Conservation (phyloP, 208 protist species). For the Trypanosomatidae sp. region DNA sequence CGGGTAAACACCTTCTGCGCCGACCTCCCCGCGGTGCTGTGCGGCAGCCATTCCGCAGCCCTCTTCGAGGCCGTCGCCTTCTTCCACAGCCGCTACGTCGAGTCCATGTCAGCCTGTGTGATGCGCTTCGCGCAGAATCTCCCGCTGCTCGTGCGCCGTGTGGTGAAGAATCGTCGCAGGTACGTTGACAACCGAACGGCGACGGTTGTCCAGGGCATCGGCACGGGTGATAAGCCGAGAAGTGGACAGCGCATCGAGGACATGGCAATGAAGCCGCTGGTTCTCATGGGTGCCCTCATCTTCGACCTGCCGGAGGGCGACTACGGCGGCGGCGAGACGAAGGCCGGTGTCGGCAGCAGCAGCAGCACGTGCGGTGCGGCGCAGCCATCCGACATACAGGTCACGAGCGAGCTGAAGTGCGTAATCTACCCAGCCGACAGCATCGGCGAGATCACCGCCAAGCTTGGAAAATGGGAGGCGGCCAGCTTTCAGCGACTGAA, state of each 20-base stretch:
- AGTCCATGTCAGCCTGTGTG: slow-evolving; percentile 67
- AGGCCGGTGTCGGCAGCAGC: too few species aligned
- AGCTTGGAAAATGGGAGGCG: slow-evolving; percentile 73
- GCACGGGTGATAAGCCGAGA: slow-evolving; percentile 54
- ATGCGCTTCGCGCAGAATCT: slow-evolving; percentile 78
- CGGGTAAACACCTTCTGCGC: slow-evolving; percentile 68
- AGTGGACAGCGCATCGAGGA: slow-evolving; percentile 76
- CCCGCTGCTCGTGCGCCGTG: slow-evolving; percentile 76
- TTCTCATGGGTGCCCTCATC: slow-evolving; percentile 77
- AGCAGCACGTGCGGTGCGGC: slow-evolving; percentile 76
- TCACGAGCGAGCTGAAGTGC: slow-evolving; percentile 78
- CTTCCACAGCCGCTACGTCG: slow-evolving; percentile 74
- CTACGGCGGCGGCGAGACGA: too few species aligned
- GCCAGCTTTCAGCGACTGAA: slow-evolving; percentile 76
- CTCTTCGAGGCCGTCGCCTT: slow-evolving; percentile 85
- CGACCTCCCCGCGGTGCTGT: slow-evolving; percentile 66
- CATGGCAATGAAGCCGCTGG: slow-evolving; percentile 88
- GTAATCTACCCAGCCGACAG: slow-evolving; percentile 71
- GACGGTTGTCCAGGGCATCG: too few species aligned
- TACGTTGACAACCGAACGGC: slow-evolving; percentile 50
- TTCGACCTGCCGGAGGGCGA: too few species aligned
- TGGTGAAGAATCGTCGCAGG: slow-evolving; percentile 67
- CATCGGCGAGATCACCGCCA: slow-evolving; percentile 68
- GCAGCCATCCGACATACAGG: too few species aligned
- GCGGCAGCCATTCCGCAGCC: slow-evolving; percentile 55